Evolutionary conservation across 768 basidiomycete genomes (phyloP).

Genomic region (Boletus rufocinnamomeus): DNA sequence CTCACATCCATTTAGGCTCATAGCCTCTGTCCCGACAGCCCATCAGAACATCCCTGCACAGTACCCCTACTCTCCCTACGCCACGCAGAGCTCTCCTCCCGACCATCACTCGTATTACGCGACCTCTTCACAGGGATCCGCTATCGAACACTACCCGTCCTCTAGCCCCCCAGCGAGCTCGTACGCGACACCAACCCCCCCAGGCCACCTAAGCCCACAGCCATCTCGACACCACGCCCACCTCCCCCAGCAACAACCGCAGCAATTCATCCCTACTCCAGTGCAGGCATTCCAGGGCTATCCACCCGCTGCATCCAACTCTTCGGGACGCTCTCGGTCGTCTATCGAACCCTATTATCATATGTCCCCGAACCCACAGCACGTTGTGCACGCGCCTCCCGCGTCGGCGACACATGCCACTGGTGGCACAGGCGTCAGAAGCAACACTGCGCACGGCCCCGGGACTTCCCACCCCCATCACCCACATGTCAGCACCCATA

Average conservation of each 20-base stretch:
- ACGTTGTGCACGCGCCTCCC: constrained; percentile 18
- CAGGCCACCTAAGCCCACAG: constrained; percentile 20
- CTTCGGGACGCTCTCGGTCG: constrained; percentile 30
- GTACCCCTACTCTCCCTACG: constrained; percentile 24
- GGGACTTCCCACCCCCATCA: constrained; percentile 9
- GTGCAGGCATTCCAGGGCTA: constrained; percentile 44
- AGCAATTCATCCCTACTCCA: constrained; percentile 51
- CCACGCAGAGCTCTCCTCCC: constrained; percentile 20
- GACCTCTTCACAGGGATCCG: constrained; percentile 16
- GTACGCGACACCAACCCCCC: constrained; percentile 22
- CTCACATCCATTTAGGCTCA: constrained; percentile 9
- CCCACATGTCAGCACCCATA: constrained; percentile 11
- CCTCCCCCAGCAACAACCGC: constrained; percentile 21
- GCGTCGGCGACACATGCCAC: constrained; percentile 16
- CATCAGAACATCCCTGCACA: constrained; percentile 20
- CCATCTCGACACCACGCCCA: constrained; percentile 21
- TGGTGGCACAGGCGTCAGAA: constrained; percentile 17
- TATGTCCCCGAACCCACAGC: constrained; percentile 43
- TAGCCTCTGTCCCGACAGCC: constrained; percentile 19
- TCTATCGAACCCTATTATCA: constrained; percentile 42
- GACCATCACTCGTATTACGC: constrained; percentile 31
- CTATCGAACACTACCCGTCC: constrained; percentile 26
- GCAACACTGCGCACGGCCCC: constrained; percentile 10
- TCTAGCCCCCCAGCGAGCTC: constrained; percentile 22
- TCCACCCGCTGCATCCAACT: constrained; percentile 31